Evolutionary conservation across 768 basidiomycete genomes (phyloP).

Genomic region (Phaffia tasmanica): DNA sequence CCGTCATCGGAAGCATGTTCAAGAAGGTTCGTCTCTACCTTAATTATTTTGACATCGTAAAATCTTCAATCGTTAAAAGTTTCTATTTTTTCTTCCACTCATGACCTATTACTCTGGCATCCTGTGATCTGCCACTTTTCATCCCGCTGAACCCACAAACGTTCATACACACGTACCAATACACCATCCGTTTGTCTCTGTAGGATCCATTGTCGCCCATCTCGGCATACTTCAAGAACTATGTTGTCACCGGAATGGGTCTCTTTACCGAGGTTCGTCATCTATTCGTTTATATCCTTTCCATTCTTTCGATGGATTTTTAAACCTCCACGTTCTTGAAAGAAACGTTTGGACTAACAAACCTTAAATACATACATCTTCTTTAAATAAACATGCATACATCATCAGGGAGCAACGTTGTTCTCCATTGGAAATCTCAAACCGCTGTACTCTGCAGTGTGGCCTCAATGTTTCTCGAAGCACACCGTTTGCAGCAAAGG

Average conservation of each 20-base stretch:
- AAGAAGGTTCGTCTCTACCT: constrained; percentile 28
- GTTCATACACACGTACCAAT: too few species aligned
- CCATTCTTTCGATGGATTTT: neutral
- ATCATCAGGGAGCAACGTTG: constrained; percentile 36
- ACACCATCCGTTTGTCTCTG: neutral
- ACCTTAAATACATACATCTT: neutral
- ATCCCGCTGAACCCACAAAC: neutral
- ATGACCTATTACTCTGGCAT: neutral
- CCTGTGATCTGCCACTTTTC: neutral
- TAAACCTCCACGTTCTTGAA: too few species aligned
- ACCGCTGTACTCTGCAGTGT: constrained; percentile 37
- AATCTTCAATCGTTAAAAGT: neutral
- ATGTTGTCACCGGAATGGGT: constrained; percentile 32
- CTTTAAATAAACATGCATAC: neutral
- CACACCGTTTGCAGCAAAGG: constrained; percentile 35
- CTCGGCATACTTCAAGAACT: constrained; percentile 35
- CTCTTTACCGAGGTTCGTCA: constrained; percentile 17
- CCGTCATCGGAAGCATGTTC: constrained; percentile 36
- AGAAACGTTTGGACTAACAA: neutral
- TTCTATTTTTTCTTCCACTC: neutral
- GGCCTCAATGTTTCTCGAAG: constrained; percentile 37
- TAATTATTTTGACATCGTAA: neutral
- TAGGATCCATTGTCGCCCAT: constrained; percentile 18
- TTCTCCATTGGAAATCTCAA: constrained; percentile 42
- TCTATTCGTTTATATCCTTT: too few species aligned